phyloP scores from a whole-genome alignment of 257 asterid species.

The Asclepias syriaca region DNA sequence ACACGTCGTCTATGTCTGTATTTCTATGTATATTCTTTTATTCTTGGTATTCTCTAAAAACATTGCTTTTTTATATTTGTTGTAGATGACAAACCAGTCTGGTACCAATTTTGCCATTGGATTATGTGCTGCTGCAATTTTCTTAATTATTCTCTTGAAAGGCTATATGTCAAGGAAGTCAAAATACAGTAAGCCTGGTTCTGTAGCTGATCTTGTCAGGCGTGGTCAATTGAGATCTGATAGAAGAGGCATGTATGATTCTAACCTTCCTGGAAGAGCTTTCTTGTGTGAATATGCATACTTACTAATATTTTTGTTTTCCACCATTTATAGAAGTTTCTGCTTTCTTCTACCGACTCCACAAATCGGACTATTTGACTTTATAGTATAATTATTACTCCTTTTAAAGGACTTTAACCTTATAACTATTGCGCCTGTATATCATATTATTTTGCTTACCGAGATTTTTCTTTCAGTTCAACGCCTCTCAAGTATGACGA shows the following conservation, averaged over 20 bases:
- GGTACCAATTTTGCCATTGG: slow-evolving; percentile 51
- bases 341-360: not conserved
- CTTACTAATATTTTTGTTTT: not conserved
- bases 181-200: slow-evolving; percentile 51
- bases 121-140: slow-evolving; percentile 49
- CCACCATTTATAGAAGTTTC: not conserved
- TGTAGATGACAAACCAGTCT: slow-evolving; percentile 51
- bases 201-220: slow-evolving; percentile 94
- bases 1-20: not conserved
- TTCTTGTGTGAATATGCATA: not conserved
- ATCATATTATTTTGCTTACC: slow-evolving; percentile 9
- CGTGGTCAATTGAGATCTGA: slow-evolving; percentile 95
- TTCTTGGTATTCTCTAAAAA: not conserved
- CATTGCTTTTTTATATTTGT: slow-evolving; percentile 15
- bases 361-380: not conserved
- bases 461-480: slow-evolving; percentile 43
- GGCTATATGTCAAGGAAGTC: slow-evolving; percentile 43
- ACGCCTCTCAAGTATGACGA: slow-evolving; percentile 90
- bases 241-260: slow-evolving; percentile 99
- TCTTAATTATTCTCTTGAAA: slow-evolving; percentile 49
- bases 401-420: not conserved
- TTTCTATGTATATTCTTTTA: slow-evolving; percentile 6
- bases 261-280: slow-evolving; percentile 23
- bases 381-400: not conserved
- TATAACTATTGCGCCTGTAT: not conserved